Evolutionary conservation across 805 yeast genomes (phyloP), one percentile per base, ranked within the genome.

Genomic region (Pichia thaimueangensis): DNA sequence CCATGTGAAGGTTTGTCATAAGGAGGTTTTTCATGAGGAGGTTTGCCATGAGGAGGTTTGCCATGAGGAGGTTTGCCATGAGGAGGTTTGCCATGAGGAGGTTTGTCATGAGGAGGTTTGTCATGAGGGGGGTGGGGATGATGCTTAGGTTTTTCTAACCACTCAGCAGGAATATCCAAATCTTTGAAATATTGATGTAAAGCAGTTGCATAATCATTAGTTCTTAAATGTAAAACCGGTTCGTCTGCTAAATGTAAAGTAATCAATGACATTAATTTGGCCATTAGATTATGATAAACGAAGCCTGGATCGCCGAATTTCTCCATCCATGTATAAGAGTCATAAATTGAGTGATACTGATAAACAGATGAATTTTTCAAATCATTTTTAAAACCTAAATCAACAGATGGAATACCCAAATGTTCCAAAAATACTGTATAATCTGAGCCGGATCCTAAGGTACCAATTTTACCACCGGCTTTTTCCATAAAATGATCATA

Each of bases 291-390:
- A 59, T 83, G 89, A 48, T 60, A 69, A 31, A 66, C 65, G 63
- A 78, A 81, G 0, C 73, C 78, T 12, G 82, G 80, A 55, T 82
- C 89, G 23, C 76, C 83, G 56, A 59, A 71, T 5, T 61, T 66
- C 29, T 69, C 67, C 81, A 82, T 80, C 91, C 91, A 83, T 49
- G 76, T 67, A 58, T 64, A 77, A 1, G 86, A 79, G 59, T 82
- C 88, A 55, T 80, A 83, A 56, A 80, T 77, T 15, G 89, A 81
- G 56, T 83, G 91, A 58, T 83, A 81, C 47, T 81, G 89, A 56
- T 82, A 82, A 7, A 81, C 76, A 0, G 87, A 69, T 39, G 78
- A 82, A 8, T 57, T 64, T 11, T 56, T 52, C 9, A 68, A 64
- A 16, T 53, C 59, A 32, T 55, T 54, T 6, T 31, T 37, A 55